phyloP scores from a whole-genome alignment of 345 rosid species.

The Lumnitzera racemosa region DNA sequence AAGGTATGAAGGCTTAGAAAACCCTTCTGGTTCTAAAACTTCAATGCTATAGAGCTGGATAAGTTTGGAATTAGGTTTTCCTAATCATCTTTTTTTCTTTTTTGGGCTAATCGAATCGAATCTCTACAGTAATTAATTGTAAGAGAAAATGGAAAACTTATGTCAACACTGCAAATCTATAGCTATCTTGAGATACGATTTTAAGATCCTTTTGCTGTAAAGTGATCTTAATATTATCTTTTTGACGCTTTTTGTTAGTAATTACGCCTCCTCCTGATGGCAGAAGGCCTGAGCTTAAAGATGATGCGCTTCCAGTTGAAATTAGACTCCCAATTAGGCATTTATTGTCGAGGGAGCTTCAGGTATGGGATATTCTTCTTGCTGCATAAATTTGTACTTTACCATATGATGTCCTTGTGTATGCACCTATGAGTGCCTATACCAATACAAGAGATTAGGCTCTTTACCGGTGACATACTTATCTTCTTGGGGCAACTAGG shows the following conservation, averaged over 20 bases:
- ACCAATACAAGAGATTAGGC: too few species aligned
- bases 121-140: neutral
- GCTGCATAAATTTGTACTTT: conserved; percentile 31
- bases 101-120: neutral
- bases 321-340: conserved; percentile 86
- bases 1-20: conserved; percentile 37
- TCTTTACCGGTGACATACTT: too few species aligned
- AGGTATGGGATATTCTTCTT: conserved; percentile 38
- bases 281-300: conserved; percentile 50
- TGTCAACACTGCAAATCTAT: too few species aligned
- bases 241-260: conserved; percentile 30
- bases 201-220: too few species aligned
- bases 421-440: too few species aligned
- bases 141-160: too few species aligned
- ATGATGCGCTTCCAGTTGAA: conserved; percentile 59
- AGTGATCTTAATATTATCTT: neutral
- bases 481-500: too few species aligned
- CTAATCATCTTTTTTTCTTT: neutral
- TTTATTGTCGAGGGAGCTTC: conserved; percentile 82
- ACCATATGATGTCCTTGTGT: neutral
- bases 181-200: too few species aligned
- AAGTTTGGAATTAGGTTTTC: neutral
- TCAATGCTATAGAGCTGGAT: neutral
- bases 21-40: neutral
- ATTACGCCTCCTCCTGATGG: conserved; percentile 62